Percentiles rank a stretch among this genome's conserved stretches.
Evolutionary conservation across 495 filamentous ascomycete genomes (phyloP).

Genomic region (Hypoxylon crocopeplum): DNA sequence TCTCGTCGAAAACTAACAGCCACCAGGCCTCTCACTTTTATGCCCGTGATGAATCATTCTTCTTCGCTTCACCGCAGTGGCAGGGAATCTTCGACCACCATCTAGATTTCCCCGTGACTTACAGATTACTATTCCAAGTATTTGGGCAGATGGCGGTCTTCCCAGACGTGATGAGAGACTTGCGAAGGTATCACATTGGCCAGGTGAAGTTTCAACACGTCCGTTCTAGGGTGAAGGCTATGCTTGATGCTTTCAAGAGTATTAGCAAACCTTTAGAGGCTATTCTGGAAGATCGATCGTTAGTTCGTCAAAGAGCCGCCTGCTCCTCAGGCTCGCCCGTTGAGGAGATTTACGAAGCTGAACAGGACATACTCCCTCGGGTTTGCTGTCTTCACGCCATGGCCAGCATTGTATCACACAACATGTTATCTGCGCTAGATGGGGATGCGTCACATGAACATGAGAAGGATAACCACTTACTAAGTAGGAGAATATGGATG

Average conservation of each 20-base stretch:
- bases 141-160: conserved; percentile 3
- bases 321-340: conserved; percentile 1
- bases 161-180: conserved; percentile 13
- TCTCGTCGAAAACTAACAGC: neutral
- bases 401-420: neutral
- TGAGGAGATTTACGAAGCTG: conserved; percentile 2
- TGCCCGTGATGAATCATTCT: conserved; percentile 8
- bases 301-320: neutral
- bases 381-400: conserved; percentile 4
- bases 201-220: neutral
- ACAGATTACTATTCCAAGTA: neutral
- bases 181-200: conserved; percentile 3
- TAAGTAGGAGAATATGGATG: conserved; percentile 9
- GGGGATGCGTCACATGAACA: neutral
- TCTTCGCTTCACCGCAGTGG: conserved; percentile 4
- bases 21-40: conserved; percentile 8
- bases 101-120: neutral
- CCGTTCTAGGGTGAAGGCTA: neutral
- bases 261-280: neutral
- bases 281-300: neutral
- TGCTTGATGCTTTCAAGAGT: neutral
- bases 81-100: neutral
- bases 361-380: neutral
- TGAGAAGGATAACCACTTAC: neutral
- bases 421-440: conserved; percentile 3